Evolutionary conservation across 2,329 filamentous ascomycete genomes (phyloP), one percentile per base, ranked within the genome.

Genomic region (Massarina eburnea): DNA sequence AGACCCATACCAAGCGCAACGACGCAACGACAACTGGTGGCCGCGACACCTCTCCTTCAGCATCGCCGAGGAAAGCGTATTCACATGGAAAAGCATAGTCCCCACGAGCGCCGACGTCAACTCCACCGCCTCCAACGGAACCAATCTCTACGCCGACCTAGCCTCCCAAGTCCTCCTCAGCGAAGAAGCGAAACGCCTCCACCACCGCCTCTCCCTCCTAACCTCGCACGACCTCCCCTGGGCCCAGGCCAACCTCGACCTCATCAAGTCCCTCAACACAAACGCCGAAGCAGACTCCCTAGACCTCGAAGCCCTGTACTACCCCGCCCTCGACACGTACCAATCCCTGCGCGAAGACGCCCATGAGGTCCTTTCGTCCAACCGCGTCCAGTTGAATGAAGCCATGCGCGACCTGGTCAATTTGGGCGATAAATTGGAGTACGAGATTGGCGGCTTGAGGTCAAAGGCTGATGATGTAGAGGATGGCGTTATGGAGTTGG

Each of bases 381-480:
- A 95, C 70, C 81, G 85, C 32, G 77, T 79, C 18, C 78, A 80
- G 41, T 74, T 95, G 29, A 81, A 80, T 3, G 89, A 94, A 62
- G 80, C 80, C 14, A 76, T 91, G 49, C 86, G 86, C 66, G 88
- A 94, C 52, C 78, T 96, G 12, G 91, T 95, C 66, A 81, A 86
- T 18, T 75, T 95, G 30, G 83, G 86, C 2, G 89, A 90, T 17
- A 91, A 91, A 70, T 77, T 97, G 44, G 91, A 97, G 61, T 97
- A 97, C 69, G 92, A 96, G 74, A 85, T 96, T 50, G 82, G 86
- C 48, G 83, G 84, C 14, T 75, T 97, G n/a, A 78, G 84, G 39
- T 83, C 85, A 38, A 90, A 90, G 59, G 86, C 96, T 8, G 80
- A 88, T 58, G 92, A 97, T 62, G 88, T 96, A 8, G 91, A 96